Evolutionary conservation across 768 basidiomycete genomes (phyloP), one percentile per base, ranked within the genome.

Genomic region (Hirschioporus abietinus): DNA sequence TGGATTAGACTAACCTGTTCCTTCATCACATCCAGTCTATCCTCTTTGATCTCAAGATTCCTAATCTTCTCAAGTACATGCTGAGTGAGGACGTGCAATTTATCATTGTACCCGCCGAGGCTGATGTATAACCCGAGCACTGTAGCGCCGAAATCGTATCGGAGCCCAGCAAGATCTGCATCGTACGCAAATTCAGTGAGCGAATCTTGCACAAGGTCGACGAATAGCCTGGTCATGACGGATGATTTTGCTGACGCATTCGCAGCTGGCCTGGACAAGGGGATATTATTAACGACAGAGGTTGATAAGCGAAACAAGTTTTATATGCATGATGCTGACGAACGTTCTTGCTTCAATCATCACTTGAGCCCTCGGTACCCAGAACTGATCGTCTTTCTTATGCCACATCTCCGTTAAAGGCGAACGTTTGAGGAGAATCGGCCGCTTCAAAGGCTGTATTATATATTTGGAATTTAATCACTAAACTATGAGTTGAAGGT

Each of bases 311-410:
- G 15, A 24, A 58, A 68, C 57, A 26, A 62, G 58, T 25, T 20
- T 42, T 24, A 58, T 52, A 58, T 9, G 66, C 35, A 9, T 23
- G 57, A 66, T 42, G 30, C 57, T 59, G 58, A 72, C 78, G 24
- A 73, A 91, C 92, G 86, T 92, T 71, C 90, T 84, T 60, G 96
- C 79, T 70, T 92, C 86, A 65, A 98, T 82, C 66, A 89, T 78
- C 24, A 90, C 83, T 68, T 86, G 84, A 1, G 95, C 94, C 73
- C 92, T 93, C 0, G 97, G 97, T 10, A 96, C 87, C 91, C 94
- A 96, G 80, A 97, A 99, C 68, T 82, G 85, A 76, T 99, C 96
- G 74, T 99, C 97, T 74, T 95, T 95, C 81, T 99, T 99, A 78
- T 95, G 87, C 96, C 96, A 99, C 2, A 99, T 78, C 15, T 88